phyloP scores from a whole-genome alignment of 176 grass and related monocot genomes.

The Musa acuminata region DNA sequence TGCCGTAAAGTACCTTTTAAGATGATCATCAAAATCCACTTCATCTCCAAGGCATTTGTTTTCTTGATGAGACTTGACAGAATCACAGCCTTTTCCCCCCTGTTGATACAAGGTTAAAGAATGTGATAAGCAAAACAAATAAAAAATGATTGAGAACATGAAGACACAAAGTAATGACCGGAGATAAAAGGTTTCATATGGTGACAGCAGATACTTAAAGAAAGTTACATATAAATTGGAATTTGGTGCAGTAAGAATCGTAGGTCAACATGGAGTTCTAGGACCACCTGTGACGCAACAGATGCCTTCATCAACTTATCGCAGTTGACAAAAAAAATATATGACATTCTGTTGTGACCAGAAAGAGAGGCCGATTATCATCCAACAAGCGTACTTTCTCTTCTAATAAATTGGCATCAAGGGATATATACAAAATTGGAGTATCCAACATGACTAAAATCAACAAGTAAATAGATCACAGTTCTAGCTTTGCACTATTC shows the following conservation, averaged over 20 bases:
- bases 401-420: too few relatives aligned
- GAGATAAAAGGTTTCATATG: neutral
- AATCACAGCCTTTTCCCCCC: conserved; percentile 66
- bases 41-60: conserved; percentile 91
- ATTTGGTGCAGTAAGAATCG: neutral
- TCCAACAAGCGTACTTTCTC: too few relatives aligned
- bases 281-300: neutral
- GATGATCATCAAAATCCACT: conserved; percentile 98
- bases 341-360: too few relatives aligned
- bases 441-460: too few relatives aligned
- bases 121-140: neutral
- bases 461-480: too few relatives aligned
- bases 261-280: too few relatives aligned
- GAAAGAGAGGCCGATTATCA: too few relatives aligned
- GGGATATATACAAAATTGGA: too few relatives aligned
- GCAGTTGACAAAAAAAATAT: neutral
- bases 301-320: neutral
- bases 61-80: conserved; percentile 78
- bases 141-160: neutral
- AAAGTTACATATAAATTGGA: neutral
- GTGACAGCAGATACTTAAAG: neutral
- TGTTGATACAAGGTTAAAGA: conserved; percentile 13
- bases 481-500: too few relatives aligned
- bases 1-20: conserved; percentile 51
- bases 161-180: neutral